Conservation (phyloP, 176 grass and related monocot genomes). For the Oryza meridionalis region DNA sequence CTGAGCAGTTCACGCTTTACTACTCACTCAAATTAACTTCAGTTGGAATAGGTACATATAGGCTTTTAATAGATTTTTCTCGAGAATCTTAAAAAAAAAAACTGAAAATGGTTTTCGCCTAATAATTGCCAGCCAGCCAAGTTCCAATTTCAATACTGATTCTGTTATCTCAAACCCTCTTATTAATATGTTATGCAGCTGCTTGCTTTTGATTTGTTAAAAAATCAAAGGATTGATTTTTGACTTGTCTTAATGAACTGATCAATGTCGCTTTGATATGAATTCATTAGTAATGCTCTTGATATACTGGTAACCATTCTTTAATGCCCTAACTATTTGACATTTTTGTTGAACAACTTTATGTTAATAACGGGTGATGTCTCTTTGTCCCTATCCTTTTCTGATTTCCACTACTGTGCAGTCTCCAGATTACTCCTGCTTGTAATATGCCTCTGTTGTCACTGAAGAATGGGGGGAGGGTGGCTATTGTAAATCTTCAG, state of each 20-base stretch:
- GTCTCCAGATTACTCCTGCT: conserved; percentile 95
- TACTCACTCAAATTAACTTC: not conserved
- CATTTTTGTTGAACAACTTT: conserved; percentile 18
- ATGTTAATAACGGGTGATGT: conserved; percentile 18
- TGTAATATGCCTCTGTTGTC: conserved; percentile 93
- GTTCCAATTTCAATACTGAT: not conserved
- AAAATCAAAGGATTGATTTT: conserved; percentile 9
- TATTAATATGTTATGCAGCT: not conserved
- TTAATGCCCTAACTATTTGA: not conserved
- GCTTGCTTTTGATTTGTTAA: conserved; percentile 23
- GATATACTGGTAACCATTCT: not conserved
- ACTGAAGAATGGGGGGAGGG: conserved; percentile 68
- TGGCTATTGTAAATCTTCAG: conserved; percentile 98
- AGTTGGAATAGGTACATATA: not conserved
- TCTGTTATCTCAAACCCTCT: not conserved
- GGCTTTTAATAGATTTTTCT: not conserved
- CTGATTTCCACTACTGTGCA: conserved; percentile 46
- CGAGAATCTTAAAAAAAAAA: not conserved
- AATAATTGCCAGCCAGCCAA: not conserved
- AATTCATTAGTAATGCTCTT: conserved; percentile 25
- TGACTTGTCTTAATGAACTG: conserved; percentile 7
- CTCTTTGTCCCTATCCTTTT: conserved; percentile 27
- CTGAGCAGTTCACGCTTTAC: not conserved
- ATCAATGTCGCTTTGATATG: not conserved
- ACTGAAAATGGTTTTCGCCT: not conserved